Evolutionary conservation across 495 filamentous ascomycete genomes (phyloP), one percentile per base, ranked within the genome.

Genomic region (Daldinia grandis): DNA sequence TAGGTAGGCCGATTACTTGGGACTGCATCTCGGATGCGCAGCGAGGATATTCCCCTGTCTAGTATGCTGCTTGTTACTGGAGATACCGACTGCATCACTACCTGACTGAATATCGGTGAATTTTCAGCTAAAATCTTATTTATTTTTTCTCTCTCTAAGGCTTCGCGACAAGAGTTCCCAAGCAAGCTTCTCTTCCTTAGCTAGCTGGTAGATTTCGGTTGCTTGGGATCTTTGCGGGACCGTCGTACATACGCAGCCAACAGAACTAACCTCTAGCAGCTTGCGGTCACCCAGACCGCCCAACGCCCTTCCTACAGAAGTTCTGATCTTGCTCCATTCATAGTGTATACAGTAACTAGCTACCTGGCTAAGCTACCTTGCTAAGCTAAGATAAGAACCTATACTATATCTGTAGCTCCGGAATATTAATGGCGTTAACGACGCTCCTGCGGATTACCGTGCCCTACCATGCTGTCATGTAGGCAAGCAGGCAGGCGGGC

Each of bases 1-100:
- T 35, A 35, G 28, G 17, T 35, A 56, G 42, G 54, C 59, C n/a
- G 25, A 27, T 58, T 59, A 49, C 38, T 61, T 60, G 61, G 64
- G 64, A 68, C 64, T 68, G 69, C 69, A 68, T 72, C 55, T 58
- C 69, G 69, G 69, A 72, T 72, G 64, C 64, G 69, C 69, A 68
- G 40, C 56, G 69, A 72, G 60, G 60, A 47, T 55, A 57, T 65
- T 65, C 64, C 69, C 63, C 62, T 53, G 38, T 30, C 64, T 60
- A 62, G 28, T 38, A 30, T 28, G 28, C 25, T 17, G 17, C n/a
- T 31, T 19, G 27, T 28, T 19, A 31, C 27, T 33, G 30, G 30
- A 56, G 53, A 35, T 19, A 24, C 28, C 17, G 55, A 60, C 69
- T 72, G 69, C 64, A 72, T 62, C 59, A 68, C 60, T 72, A 72